Evolutionary conservation across 257 asterid genomes (phyloP).

Genomic region (Agastache rugosa): DNA sequence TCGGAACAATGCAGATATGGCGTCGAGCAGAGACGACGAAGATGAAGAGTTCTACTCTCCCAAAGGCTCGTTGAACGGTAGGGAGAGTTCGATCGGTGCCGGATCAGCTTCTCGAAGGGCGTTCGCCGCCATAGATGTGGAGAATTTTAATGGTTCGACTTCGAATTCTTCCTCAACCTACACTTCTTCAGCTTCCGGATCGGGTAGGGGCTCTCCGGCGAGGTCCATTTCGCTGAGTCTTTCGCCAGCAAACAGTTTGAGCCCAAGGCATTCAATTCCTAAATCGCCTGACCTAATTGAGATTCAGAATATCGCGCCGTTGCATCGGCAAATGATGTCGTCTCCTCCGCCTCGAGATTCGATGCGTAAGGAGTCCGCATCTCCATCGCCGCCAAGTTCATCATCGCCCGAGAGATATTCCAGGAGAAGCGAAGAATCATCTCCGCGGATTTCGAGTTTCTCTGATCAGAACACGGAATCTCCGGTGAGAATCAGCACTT

Average conservation of each 20-base stretch:
- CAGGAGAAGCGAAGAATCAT: constrained; percentile 63
- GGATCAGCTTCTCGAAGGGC: constrained; percentile 82
- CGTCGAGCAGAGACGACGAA: constrained; percentile 58
- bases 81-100: constrained; percentile 68
- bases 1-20: constrained; percentile 48
- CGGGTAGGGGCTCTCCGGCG: constrained; percentile 79
- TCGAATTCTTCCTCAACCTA: constrained; percentile 69
- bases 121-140: constrained; percentile 61
- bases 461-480: constrained; percentile 53
- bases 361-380: constrained; percentile 38
- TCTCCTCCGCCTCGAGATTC: constrained; percentile 41
- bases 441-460: constrained; percentile 55
- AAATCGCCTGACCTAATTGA: constrained; percentile 87
- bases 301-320: constrained; percentile 55
- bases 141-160: constrained; percentile 52
- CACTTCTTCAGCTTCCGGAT: constrained; percentile 78
- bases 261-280: constrained; percentile 69
- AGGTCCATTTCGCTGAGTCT: constrained; percentile 79
- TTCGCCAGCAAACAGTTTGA: constrained; percentile 73
- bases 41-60: constrained; percentile 92
- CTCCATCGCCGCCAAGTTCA: constrained; percentile 68
- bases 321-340: constrained; percentile 40
- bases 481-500: constrained; percentile 41
- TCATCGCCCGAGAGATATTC: constrained; percentile 69
- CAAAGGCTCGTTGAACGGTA: constrained; percentile 70